Conservation (phyloP, 2,329 filamentous ascomycete genomes). For the Aquanectria penicillioides region DNA sequence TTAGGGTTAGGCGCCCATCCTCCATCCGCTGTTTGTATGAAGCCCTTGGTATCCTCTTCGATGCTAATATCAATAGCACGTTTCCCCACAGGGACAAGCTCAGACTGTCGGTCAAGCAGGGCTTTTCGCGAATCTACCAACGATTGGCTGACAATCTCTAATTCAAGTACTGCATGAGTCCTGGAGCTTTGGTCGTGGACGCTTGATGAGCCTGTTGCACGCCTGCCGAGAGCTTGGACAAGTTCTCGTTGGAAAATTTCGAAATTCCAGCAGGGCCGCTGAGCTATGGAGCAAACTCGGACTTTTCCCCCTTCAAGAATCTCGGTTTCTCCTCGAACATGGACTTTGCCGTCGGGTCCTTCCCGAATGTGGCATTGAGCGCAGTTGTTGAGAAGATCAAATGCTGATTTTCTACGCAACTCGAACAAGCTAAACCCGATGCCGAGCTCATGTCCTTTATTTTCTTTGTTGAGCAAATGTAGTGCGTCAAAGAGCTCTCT, state of each 20-base stretch:
- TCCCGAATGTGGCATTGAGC: slow-evolving; percentile 52
- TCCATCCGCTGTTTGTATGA: slow-evolving; percentile 33
- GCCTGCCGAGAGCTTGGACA: slow-evolving; percentile 39
- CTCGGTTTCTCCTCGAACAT: slow-evolving; percentile 55
- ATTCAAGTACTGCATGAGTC: slow-evolving; percentile 54
- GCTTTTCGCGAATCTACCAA: slow-evolving; percentile 50
- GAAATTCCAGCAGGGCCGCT: slow-evolving; percentile 48
- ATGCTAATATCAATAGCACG: slow-evolving; percentile 45
- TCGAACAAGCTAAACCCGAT: slow-evolving; percentile 54
- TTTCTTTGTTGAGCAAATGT: slow-evolving; percentile 34
- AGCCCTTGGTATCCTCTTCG: slow-evolving; percentile 47
- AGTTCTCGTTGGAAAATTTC: slow-evolving; percentile 45
- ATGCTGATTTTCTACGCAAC: slow-evolving; percentile 52
- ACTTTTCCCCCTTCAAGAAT: slow-evolving; percentile 51
- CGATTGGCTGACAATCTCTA: slow-evolving; percentile 51
- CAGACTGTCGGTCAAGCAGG: slow-evolving; percentile 53
- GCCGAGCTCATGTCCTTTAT: slow-evolving; percentile 35
- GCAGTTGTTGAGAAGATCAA: slow-evolving; percentile 52
- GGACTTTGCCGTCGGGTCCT: slow-evolving; percentile 50
- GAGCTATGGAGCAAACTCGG: slow-evolving; percentile 50
- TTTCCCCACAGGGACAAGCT: slow-evolving; percentile 56
- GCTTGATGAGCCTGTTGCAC: slow-evolving; percentile 50
- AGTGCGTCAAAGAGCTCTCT: slow-evolving; percentile 42
- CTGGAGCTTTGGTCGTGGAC: slow-evolving; percentile 56
- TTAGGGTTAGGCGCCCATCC: background rate